phyloP scores from a whole-genome alignment of 164 flowering plant species.

The Vitis rotundifolia region DNA sequence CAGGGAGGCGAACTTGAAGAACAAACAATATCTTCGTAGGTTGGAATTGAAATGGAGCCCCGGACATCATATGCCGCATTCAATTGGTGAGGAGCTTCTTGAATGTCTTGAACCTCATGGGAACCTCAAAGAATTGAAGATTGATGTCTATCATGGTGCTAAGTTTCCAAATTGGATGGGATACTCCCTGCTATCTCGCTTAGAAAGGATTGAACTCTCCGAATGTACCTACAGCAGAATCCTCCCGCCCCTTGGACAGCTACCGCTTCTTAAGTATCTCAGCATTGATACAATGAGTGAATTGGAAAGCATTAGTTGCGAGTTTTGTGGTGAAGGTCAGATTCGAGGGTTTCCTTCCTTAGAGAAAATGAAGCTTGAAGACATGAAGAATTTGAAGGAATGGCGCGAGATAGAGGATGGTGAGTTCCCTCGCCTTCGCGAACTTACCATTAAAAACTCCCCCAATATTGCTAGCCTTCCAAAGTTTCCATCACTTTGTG shows the following conservation, averaged over 20 bases:
- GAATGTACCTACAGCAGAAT: neutral
- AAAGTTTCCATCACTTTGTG: slow-evolving; percentile 7
- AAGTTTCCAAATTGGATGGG: slow-evolving; percentile 14
- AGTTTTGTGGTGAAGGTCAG: slow-evolving; percentile 6
- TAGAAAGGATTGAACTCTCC: neutral
- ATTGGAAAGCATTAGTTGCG: neutral
- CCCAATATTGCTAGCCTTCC: neutral
- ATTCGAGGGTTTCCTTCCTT: slow-evolving; percentile 5
- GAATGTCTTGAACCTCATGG: slow-evolving; percentile 11
- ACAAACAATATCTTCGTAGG: neutral
- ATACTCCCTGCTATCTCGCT: neutral
- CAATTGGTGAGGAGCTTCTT: neutral
- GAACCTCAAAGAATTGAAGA: slow-evolving; percentile 5
- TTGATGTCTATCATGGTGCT: neutral
- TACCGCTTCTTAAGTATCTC: slow-evolving; percentile 3
- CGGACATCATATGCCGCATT: neutral
- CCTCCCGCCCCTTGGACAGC: neutral
- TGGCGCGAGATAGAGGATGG: slow-evolving; percentile 10
- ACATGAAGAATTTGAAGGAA: slow-evolving; percentile 3
- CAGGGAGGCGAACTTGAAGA: neutral
- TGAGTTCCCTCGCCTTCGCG: slow-evolving; percentile 8
- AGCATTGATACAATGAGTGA: neutral
- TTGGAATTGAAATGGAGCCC: slow-evolving; percentile 2
- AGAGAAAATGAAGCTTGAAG: neutral
- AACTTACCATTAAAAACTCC: slow-evolving; percentile 2